Percentiles rank a stretch among this genome's conserved stretches.
phyloP scores from a whole-genome alignment of 176 grass and related monocot genomes.

The Neostapfia colusana region DNA sequence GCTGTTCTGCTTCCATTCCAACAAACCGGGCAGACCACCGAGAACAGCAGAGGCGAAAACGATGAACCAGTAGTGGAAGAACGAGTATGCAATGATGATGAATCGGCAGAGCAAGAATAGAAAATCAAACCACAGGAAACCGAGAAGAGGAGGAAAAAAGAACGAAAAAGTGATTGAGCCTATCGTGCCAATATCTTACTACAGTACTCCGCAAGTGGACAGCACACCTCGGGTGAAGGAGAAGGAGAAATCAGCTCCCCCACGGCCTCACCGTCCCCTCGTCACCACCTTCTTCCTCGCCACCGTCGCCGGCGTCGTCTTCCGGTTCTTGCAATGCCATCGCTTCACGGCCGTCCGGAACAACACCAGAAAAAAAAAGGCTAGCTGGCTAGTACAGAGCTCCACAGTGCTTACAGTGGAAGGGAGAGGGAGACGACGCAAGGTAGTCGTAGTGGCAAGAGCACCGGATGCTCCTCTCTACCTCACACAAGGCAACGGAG shows the following conservation, averaged over 20 bases:
- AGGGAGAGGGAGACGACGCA: neutral
- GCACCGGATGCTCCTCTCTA: slow-evolving; percentile 41
- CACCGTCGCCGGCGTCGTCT: slow-evolving; percentile 20
- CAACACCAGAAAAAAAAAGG: no score
- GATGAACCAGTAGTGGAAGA: neutral
- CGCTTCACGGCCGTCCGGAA: neutral
- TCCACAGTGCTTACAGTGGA: neutral
- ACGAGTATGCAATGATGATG: slow-evolving; percentile 36
- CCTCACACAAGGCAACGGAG: neutral
- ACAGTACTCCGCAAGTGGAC: slow-evolving; percentile 40
- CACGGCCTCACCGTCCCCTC: slow-evolving; percentile 5
- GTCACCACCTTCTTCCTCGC: neutral
- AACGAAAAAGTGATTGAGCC: slow-evolving; percentile 67
- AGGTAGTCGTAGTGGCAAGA: slow-evolving; percentile 21
- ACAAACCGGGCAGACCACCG: neutral
- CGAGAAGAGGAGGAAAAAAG: neutral
- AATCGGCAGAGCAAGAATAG: neutral
- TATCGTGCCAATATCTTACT: slow-evolving; percentile 80
- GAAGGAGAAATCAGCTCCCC: slow-evolving; percentile 41
- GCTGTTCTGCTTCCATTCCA: neutral
- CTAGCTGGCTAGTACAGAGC: no score
- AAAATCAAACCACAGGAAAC: slow-evolving; percentile 26
- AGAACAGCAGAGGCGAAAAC: neutral
- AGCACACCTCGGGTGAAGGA: slow-evolving; percentile 44
- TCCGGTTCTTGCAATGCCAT: slow-evolving; percentile 48